Conservation (phyloP, 140 eudicot species). For the Ambrosia hybrid region DNA sequence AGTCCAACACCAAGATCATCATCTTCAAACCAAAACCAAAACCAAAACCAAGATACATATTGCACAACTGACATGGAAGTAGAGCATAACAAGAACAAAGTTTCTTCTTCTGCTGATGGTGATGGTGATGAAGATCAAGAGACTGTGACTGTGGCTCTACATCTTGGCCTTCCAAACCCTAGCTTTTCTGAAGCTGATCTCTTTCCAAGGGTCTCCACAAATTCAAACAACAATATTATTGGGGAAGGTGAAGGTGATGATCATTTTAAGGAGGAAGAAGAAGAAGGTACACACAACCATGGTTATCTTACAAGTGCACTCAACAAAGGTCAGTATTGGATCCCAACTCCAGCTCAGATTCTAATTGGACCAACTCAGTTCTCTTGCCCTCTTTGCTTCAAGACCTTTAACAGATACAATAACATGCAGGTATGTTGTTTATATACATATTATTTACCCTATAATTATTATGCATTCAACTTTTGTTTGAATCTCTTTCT, state of each 20-base stretch:
- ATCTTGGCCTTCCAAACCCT: conserved; percentile 60
- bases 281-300: conserved; percentile 29
- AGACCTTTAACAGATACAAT: conserved; percentile 72
- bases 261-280: conserved; percentile 32
- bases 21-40: too few relatives aligned
- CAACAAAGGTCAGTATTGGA: conserved; percentile 66
- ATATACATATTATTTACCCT: neutral
- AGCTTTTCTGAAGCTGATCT: conserved; percentile 38
- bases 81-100: conserved; percentile 24
- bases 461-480: conserved; percentile 16
- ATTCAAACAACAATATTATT: conserved; percentile 25
- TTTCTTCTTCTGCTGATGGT: conserved; percentile 6
- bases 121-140: conserved; percentile 1
- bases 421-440: conserved; percentile 65
- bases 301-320: conserved; percentile 37
- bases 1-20: conserved; percentile 46
- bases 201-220: conserved; percentile 35
- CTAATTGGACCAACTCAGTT: conserved; percentile 79
- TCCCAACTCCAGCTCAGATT: conserved; percentile 78
- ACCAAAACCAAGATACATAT: conserved; percentile 22
- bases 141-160: conserved; percentile 66
- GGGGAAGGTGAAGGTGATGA: neutral
- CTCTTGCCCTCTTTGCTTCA: conserved; percentile 73
- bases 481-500: conserved; percentile 38
- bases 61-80: conserved; percentile 36